Percentiles rank a stretch among this genome's conserved stretches.
Conservation (phyloP, 345 rosid species). For the Populus euphratica region DNA sequence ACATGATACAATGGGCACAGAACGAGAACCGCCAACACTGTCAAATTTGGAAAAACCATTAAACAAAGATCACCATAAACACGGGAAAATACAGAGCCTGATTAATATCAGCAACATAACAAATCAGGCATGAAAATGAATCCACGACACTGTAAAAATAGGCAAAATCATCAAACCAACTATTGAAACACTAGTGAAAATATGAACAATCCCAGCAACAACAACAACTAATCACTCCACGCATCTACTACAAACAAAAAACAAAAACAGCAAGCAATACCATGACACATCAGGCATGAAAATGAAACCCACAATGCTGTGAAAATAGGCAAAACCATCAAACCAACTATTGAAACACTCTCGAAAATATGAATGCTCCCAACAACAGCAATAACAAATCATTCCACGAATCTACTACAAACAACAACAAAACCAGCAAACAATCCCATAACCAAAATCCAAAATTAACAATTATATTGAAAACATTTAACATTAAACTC, state of each 20-base stretch:
- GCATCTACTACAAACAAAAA: background rate
- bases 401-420: background rate
- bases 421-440: background rate
- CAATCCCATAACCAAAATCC: background rate
- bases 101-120: background rate
- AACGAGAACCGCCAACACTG: too few relatives aligned
- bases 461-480: background rate
- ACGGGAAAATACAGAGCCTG: too few relatives aligned
- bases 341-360: background rate
- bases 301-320: background rate
- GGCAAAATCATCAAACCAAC: background rate
- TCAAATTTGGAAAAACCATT: too few relatives aligned
- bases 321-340: background rate
- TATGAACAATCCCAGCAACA: too few relatives aligned
- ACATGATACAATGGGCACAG: too few relatives aligned
- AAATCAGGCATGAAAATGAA: background rate
- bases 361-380: too few relatives aligned
- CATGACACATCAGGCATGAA: background rate
- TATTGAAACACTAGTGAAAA: background rate
- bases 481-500: constrained; percentile 7
- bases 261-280: background rate
- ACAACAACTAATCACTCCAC: background rate
- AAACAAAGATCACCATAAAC: too few relatives aligned
- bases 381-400: background rate
- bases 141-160: background rate